phyloP scores from a whole-genome alignment of 2,329 filamentous ascomycete species.

The Talaromyces amestolkiae region DNA sequence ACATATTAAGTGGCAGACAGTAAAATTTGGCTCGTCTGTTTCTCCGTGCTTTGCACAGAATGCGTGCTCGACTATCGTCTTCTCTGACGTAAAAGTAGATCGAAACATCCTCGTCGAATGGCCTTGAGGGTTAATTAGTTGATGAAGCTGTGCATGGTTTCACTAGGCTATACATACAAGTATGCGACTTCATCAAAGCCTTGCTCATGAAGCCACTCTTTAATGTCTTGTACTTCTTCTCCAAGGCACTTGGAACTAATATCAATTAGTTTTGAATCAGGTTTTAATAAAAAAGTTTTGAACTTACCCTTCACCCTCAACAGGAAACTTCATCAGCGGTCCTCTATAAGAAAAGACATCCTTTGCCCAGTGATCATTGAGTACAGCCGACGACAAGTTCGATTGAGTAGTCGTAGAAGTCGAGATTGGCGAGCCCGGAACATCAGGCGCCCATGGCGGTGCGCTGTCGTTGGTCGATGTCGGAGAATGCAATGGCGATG shows the following conservation, averaged over 20 bases:
- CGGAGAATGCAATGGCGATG: constrained; percentile 28
- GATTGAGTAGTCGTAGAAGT: constrained; percentile 35
- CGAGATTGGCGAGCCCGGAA: constrained; percentile 35
- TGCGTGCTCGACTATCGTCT: constrained; percentile 52
- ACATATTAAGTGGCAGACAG: constrained; percentile 52
- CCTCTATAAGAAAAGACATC: constrained; percentile 35
- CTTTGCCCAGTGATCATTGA: constrained; percentile 44
- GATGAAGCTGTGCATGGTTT: background rate
- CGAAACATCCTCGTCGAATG: constrained; percentile 49
- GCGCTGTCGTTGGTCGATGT: constrained; percentile 31
- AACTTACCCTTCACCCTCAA: constrained; percentile 32
- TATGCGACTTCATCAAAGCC: constrained; percentile 40
- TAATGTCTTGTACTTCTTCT: constrained; percentile 28
- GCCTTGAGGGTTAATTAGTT: background rate
- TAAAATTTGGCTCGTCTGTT: constrained; percentile 42
- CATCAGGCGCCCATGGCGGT: constrained; percentile 32
- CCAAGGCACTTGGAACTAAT: constrained; percentile 39
- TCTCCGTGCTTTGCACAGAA: constrained; percentile 52
- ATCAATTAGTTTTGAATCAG: background rate
- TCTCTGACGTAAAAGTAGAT: constrained; percentile 54
- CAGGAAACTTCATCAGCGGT: constrained; percentile 31
- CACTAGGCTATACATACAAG: constrained; percentile 30
- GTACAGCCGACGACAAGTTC: constrained; percentile 25
- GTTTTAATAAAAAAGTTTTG: background rate
- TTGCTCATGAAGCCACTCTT: constrained; percentile 31